phyloP scores from a whole-genome alignment of 441 rosid species.

The Bocquillonia castaneifolia region DNA sequence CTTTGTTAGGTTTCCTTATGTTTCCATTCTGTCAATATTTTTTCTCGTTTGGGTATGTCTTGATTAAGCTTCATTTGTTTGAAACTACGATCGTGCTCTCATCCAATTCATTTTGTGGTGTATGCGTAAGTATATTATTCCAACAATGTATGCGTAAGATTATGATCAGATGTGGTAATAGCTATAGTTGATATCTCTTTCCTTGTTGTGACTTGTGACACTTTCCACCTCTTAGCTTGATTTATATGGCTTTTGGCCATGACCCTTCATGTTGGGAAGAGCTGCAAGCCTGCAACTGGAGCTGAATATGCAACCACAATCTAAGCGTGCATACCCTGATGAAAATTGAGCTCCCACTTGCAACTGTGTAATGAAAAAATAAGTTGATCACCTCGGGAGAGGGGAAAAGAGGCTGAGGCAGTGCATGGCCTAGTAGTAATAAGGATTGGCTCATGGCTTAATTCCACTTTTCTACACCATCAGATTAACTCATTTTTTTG shows the following conservation, averaged over 20 bases:
- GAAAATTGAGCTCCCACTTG: too few relatives aligned
- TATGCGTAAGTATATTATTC: neutral
- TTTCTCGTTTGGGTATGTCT: neutral
- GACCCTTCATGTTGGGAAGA: neutral
- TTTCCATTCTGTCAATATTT: neutral
- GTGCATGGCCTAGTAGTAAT: neutral
- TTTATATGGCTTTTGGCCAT: neutral
- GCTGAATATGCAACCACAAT: too few relatives aligned
- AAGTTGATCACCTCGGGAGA: too few relatives aligned
- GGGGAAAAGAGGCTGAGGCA: neutral
- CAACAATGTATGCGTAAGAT: neutral
- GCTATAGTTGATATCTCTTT: neutral
- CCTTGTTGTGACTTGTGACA: neutral
- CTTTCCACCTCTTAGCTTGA: neutral
- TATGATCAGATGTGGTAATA: neutral
- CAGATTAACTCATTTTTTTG: conserved; percentile 4
- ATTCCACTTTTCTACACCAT: neutral
- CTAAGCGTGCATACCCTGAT: too few relatives aligned
- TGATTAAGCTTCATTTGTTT: neutral
- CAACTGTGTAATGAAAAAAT: too few relatives aligned
- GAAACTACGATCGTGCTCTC: neutral
- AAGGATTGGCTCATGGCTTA: neutral
- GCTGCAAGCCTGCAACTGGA: too few relatives aligned
- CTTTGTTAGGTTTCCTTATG: neutral
- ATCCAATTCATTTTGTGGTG: neutral